Conservation (phyloP, 495 filamentous ascomycete genomes). For the Annulohypoxylon bovei region DNA sequence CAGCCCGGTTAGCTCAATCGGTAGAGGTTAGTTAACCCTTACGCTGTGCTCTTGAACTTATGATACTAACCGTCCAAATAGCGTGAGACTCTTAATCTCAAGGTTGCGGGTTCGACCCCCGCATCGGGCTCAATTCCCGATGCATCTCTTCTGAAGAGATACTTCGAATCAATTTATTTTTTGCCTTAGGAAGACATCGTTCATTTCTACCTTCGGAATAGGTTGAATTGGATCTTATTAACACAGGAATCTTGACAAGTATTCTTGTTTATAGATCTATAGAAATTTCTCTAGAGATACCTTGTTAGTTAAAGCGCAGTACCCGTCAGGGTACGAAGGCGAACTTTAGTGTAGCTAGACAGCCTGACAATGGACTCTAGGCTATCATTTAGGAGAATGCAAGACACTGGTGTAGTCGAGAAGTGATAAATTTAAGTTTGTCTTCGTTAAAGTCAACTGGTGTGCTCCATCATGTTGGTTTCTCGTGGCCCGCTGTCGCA, state of each 20-base stretch:
- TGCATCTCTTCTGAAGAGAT: conserved; percentile 33
- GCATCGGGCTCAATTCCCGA: conserved; percentile 53
- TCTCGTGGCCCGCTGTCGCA: conserved; percentile 81
- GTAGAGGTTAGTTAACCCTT: conserved; percentile 59
- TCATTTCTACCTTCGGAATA: neutral
- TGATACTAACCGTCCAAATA: neutral
- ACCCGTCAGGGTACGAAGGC: no score
- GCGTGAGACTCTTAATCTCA: conserved; percentile 86
- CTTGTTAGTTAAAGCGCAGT: no score
- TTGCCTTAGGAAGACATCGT: neutral
- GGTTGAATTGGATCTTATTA: no score
- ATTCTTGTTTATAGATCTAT: no score
- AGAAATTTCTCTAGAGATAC: no score
- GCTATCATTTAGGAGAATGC: neutral
- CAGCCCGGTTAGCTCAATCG: conserved; percentile 77
- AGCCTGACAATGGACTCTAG: no score
- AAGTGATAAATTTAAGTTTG: no score
- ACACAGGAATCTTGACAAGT: no score
- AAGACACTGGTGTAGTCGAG: no score
- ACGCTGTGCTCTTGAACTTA: neutral
- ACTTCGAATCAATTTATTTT: conserved; percentile 7
- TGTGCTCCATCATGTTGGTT: conserved; percentile 25
- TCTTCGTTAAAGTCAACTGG: neutral
- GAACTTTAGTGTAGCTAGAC: no score
- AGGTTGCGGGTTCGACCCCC: conserved; percentile 65